Conservation (phyloP, 257 asterid species). For the Apocynum venetum region DNA sequence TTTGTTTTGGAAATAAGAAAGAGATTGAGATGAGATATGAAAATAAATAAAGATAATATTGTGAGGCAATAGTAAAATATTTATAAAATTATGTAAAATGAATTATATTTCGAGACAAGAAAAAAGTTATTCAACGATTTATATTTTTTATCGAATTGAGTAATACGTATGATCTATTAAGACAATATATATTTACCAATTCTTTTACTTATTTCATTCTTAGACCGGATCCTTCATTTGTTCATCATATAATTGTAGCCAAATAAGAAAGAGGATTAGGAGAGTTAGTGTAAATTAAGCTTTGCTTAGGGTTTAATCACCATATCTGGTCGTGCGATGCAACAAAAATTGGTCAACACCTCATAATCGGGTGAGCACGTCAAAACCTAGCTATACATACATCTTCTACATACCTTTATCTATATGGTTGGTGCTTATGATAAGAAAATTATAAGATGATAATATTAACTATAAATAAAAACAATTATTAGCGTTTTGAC, state of each 20-base stretch:
- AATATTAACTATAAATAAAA: background rate
- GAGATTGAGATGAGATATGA: too few species aligned
- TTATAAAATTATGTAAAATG: too few species aligned
- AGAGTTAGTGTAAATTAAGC: background rate
- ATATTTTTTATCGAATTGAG: too few species aligned
- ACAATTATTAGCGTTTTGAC: constrained; percentile 9
- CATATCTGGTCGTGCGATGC: constrained; percentile 7
- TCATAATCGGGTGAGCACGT: constrained; percentile 3
- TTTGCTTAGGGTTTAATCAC: background rate
- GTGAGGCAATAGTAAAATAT: too few species aligned
- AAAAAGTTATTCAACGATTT: too few species aligned
- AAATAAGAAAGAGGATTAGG: background rate
- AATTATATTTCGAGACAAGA: too few species aligned
- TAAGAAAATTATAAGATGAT: background rate
- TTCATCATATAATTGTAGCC: background rate
- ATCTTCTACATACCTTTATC: background rate
- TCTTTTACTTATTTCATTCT: too few species aligned
- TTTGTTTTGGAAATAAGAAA: too few species aligned
- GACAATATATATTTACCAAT: background rate
- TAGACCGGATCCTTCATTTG: background rate
- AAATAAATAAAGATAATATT: too few species aligned
- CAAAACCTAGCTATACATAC: constrained; percentile 7
- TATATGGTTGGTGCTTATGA: background rate
- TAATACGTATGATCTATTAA: too few species aligned
- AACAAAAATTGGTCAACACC: constrained; percentile 19